phyloP scores from a whole-genome alignment of 176 grass and related monocot genomes.

The Elaeis guineensis region DNA sequence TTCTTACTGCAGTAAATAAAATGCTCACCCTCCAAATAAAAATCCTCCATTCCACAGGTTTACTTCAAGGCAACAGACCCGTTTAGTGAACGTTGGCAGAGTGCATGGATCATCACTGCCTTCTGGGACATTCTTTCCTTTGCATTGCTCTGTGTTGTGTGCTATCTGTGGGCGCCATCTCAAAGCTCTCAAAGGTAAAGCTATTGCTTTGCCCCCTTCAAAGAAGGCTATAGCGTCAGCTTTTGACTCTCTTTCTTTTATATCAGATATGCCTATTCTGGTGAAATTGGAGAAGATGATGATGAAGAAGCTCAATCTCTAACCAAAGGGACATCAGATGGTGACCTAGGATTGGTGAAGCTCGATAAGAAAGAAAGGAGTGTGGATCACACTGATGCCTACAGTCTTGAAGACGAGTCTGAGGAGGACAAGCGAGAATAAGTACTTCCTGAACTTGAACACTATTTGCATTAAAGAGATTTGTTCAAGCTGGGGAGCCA shows the following conservation, averaged over 20 bases:
- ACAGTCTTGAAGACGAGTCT: slow-evolving; percentile 47
- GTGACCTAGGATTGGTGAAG: slow-evolving; percentile 75
- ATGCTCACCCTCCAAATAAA: slow-evolving; percentile 5
- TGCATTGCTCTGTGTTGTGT: slow-evolving; percentile 71
- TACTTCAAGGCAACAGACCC: slow-evolving; percentile 99
- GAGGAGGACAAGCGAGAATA: slow-evolving; percentile 96
- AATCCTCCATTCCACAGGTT: slow-evolving; percentile 44
- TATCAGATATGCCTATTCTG: slow-evolving; percentile 90
- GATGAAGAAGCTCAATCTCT: slow-evolving; percentile 89
- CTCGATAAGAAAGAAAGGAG: slow-evolving; percentile 64
- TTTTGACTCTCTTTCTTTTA: neutral
- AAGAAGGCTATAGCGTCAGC: too few relatives aligned
- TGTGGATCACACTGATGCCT: slow-evolving; percentile 32
- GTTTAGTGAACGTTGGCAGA: slow-evolving; percentile 96
- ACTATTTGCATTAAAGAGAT: slow-evolving; percentile 1
- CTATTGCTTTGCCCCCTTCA: neutral
- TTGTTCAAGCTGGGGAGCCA: too few relatives aligned
- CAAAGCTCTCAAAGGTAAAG: slow-evolving; percentile 91
- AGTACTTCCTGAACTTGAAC: neutral
- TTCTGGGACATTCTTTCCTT: slow-evolving; percentile 95
- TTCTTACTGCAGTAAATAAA: neutral
- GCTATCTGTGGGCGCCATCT: slow-evolving; percentile 91
- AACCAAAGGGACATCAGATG: slow-evolving; percentile 58
- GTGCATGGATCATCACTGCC: slow-evolving; percentile 94
- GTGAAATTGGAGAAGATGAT: slow-evolving; percentile 61